These are phyloP conservation scores for Basidiobolus meristosporus DNA, from an alignment of 371 early-diverging fungal species.

Conservation along the genomic window DNA sequence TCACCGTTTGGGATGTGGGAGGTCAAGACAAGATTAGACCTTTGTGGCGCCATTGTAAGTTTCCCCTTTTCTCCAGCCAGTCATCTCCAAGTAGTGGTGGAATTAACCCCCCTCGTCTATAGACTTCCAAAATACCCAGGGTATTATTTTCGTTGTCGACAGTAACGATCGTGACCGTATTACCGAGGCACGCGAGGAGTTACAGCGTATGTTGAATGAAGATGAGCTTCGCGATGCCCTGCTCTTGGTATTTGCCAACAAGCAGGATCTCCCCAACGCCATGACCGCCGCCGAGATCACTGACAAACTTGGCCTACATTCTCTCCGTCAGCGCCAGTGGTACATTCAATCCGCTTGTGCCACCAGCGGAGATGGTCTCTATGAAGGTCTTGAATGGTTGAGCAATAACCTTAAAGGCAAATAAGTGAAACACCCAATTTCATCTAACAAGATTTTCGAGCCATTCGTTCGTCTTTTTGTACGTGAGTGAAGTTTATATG, in stretches of 20 bases:
- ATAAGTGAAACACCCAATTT: too few species aligned
- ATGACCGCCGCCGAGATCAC: slow-evolving; percentile 68
- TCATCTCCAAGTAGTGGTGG: too few species aligned
- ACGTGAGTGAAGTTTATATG: too few species aligned
- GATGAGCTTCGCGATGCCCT: slow-evolving; percentile 69
- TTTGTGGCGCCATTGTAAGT: slow-evolving; percentile 80
- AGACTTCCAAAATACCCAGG: slow-evolving; percentile 78
- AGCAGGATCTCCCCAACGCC: slow-evolving; percentile 81
- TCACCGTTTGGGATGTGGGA: slow-evolving; percentile 96
- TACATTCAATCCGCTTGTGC: slow-evolving; percentile 89
- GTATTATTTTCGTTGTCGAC: slow-evolving; percentile 91
- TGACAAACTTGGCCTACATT: slow-evolving; percentile 65
- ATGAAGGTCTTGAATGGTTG: too few species aligned
- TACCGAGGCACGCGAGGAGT: slow-evolving; percentile 69
- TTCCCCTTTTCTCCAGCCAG: too few species aligned
- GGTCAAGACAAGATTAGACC: slow-evolving; percentile 94
- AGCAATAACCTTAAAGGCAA: too few species aligned
- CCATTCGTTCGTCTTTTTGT: too few species aligned
- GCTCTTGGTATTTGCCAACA: slow-evolving; percentile 80
- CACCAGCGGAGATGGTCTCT: slow-evolving; percentile 83
- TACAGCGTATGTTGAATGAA: slow-evolving; percentile 74
- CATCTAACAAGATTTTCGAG: too few species aligned
- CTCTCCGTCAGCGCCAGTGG: slow-evolving; percentile 72
- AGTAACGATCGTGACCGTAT: slow-evolving; percentile 85
- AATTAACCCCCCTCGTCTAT: too few species aligned